Conservation (phyloP, 192 early-diverging fungal species). For the Geosiphon pyriformis region DNA sequence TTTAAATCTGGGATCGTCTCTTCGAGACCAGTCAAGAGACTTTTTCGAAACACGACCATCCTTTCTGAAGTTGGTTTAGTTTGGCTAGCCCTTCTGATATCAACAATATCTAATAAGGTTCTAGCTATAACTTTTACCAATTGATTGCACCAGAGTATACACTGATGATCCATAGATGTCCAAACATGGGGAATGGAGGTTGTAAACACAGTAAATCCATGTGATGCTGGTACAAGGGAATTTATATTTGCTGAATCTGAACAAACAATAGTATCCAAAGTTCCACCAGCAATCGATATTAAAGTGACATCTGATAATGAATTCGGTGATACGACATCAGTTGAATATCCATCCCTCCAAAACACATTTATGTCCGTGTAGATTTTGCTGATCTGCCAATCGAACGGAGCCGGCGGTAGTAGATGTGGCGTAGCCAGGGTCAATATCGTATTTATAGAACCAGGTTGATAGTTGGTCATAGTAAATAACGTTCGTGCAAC, state of each 20-base stretch:
- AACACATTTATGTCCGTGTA: slow-evolving; percentile 64
- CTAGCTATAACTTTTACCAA: slow-evolving; percentile 59
- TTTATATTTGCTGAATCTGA: slow-evolving; percentile 70
- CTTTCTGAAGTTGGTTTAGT: slow-evolving; percentile 53
- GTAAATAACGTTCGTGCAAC: slow-evolving; percentile 77
- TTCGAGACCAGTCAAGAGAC: slow-evolving; percentile 51
- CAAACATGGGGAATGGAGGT: slow-evolving; percentile 80
- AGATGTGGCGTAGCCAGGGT: slow-evolving; percentile 87
- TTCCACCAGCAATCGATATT: slow-evolving; percentile 89
- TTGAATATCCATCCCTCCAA: slow-evolving; percentile 54
- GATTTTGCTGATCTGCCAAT: slow-evolving; percentile 47
- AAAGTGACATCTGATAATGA: slow-evolving; percentile 56
- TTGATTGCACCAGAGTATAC: slow-evolving; percentile 91
- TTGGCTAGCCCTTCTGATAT: slow-evolving; percentile 50
- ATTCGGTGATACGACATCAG: slow-evolving; percentile 15
- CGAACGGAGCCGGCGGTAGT: slow-evolving; percentile 71
- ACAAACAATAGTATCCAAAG: slow-evolving; percentile 76
- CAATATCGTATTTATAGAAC: slow-evolving; percentile 74
- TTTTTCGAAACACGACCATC: slow-evolving; percentile 56
- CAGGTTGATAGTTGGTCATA: slow-evolving; percentile 60
- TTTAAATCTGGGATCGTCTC: slow-evolving; percentile 21
- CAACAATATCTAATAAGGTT: slow-evolving; percentile 54
- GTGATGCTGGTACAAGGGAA: slow-evolving; percentile 51
- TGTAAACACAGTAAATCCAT: slow-evolving; percentile 76
- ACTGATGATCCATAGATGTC: slow-evolving; percentile 82